Base-by-base conservation (phyloP, 495 filamentous ascomycete genomes). In the Terfezia claveryi region DNA sequence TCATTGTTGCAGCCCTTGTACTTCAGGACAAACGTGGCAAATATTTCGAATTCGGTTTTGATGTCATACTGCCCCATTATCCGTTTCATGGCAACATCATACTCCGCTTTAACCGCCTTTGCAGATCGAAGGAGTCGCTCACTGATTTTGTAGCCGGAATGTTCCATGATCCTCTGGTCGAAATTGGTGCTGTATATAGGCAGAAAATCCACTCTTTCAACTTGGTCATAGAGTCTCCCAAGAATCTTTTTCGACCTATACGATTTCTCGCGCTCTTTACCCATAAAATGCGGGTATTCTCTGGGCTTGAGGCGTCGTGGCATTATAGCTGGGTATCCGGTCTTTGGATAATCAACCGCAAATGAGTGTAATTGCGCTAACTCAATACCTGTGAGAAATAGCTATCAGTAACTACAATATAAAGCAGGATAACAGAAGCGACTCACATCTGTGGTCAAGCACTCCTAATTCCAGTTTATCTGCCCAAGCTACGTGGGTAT, bases 331-430 rank as follows among this genome's bases (percentile, higher is more conserved):
- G 82, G 74, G 16, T 75, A 71, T 0, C 91, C 91, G n/a, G 83
- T 83, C 66, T 98, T 98, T 51, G 82, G 79, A 66, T 86, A 96
- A 61, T 98, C 91, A 2, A 98, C 91, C 0, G 91, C 89, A 56
- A 78, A 77, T 0, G 91, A 96, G 65, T 98, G 92, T 1, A 95
- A 72, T 1, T 72, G 65, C 4, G 92, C 89, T 8, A 98, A 76
- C 46, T 77, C 68, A 1, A 91, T 57, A 54, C 73, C 72, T 79
- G 56, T 50, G 10, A 27, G 16, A 17, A 32, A 8, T n/a, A 46
- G 16, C 49, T 44, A 46, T 50, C 57, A 63, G 37, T 10, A 44
- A 17, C 17, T 44, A 59, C 49, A 36, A 10, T 46, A 14, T 12
- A 50, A 50, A 10, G 23, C 10, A 32, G 23, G 12, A 50, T 10